phyloP scores from a whole-genome alignment of 805 yeast genomes.

The Saccharomycopsis synnaedendra region DNA sequence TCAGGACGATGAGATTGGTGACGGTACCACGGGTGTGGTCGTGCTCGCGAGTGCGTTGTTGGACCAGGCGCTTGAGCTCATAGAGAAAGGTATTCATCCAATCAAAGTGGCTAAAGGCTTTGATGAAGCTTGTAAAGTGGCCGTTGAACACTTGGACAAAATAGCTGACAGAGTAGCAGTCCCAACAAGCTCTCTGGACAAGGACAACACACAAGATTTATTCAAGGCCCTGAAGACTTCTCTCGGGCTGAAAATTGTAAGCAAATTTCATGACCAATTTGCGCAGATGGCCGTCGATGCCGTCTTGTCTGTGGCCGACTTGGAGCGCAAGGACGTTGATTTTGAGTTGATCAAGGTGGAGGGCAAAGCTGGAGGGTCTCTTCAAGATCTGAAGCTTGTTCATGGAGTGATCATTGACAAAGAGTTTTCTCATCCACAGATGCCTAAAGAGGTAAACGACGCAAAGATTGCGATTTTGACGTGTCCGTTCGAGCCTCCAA shows the following conservation, averaged over 20 bases:
- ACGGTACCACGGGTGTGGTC: constrained; percentile 96
- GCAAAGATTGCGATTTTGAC: constrained; percentile 91
- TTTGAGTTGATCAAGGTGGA: constrained; percentile 93
- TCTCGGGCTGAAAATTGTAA: constrained; percentile 89
- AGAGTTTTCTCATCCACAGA: constrained; percentile 97
- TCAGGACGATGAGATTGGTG: constrained; percentile 98
- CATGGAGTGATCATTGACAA: constrained; percentile 91
- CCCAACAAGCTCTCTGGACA: constrained; percentile 18
- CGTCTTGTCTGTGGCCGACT: constrained; percentile 83
- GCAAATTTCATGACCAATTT: constrained; percentile 86
- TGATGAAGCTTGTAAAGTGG: constrained; percentile 80
- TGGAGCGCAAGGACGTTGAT: constrained; percentile 88
- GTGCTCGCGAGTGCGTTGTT: constrained; percentile 82
- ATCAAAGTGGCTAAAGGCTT: constrained; percentile 96
- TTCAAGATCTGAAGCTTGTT: constrained; percentile 75
- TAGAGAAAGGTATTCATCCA: constrained; percentile 91
- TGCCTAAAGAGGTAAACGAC: constrained; percentile 66
- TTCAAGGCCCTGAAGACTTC: constrained; percentile 92
- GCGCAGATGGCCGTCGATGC: constrained; percentile 97
- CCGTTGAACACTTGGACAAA: constrained; percentile 44
- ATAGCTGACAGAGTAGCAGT: constrained; percentile 53
- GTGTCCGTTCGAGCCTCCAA: constrained; percentile 99
- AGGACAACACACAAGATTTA: constrained; percentile 35
- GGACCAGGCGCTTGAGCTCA: constrained; percentile 87
- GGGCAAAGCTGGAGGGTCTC: constrained; percentile 90